Evolutionary conservation across 83 land plant species (phyloP).

Genomic region (Larix sibirica): DNA sequence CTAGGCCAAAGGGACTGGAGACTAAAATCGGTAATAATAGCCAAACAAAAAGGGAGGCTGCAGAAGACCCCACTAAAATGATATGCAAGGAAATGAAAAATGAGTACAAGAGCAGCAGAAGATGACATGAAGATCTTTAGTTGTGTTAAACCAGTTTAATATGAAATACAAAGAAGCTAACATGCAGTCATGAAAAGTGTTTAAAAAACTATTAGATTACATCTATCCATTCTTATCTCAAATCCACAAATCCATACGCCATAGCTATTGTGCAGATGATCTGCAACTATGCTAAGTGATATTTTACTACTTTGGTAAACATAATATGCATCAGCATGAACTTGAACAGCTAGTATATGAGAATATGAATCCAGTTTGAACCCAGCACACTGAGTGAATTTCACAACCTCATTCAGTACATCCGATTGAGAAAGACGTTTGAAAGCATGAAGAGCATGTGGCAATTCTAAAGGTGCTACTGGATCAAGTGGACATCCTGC

Average conservation of each 20-base stretch:
- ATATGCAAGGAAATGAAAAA: too few species aligned
- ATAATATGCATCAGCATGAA: background rate
- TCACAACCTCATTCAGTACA: slow-evolving; percentile 46
- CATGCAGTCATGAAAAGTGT: background rate
- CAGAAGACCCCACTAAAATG: too few species aligned
- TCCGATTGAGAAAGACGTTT: slow-evolving; percentile 63
- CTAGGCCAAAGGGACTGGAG: too few species aligned
- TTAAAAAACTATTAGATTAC: background rate
- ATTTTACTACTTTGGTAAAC: background rate
- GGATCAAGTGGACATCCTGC: slow-evolving; percentile 70
- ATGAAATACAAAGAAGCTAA: background rate
- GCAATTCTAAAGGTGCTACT: slow-evolving; percentile 79
- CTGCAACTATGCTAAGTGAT: background rate
- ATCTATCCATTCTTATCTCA: background rate
- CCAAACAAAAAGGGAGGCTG: too few species aligned
- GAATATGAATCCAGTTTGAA: background rate
- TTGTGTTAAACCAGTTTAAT: too few species aligned
- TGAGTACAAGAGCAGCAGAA: too few species aligned
- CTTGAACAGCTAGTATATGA: background rate
- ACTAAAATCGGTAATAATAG: too few species aligned
- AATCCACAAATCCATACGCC: background rate
- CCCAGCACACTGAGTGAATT: background rate
- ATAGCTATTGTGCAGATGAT: background rate
- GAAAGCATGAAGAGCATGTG: slow-evolving; percentile 90
- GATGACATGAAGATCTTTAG: too few species aligned